These are phyloP conservation scores for Botrytis squamosa DNA, from an alignment of 2,329 filamentous ascomycete species.

Conservation along the genomic window DNA sequence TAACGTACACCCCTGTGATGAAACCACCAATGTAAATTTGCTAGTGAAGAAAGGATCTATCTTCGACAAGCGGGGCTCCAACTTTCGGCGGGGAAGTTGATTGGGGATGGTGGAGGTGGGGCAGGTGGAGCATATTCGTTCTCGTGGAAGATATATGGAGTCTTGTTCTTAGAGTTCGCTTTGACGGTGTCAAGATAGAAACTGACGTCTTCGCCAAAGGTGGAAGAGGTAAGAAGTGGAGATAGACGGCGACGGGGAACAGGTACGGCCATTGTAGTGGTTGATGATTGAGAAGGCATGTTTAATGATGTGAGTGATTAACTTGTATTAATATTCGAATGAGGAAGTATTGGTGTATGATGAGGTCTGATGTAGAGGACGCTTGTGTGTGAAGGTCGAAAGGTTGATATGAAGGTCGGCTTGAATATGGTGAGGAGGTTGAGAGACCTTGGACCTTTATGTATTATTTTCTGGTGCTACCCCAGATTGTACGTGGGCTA, in stretches of 20 bases:
- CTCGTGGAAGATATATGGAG: conserved; percentile 41
- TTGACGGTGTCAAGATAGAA: conserved; percentile 33
- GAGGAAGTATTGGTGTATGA: conserved; percentile 13
- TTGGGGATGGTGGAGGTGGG: conserved; percentile 62
- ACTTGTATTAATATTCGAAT: neutral
- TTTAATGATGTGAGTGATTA: neutral
- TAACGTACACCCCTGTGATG: conserved; percentile 14
- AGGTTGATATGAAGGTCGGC: conserved; percentile 11
- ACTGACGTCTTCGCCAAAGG: conserved; percentile 34
- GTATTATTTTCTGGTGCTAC: conserved; percentile 16
- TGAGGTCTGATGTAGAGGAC: conserved; percentile 12
- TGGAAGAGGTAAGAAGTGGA: conserved; percentile 32
- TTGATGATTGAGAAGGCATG: conserved; percentile 37
- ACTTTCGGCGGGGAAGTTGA: conserved; percentile 58
- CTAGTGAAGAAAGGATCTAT: neutral
- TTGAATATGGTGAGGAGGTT: conserved; percentile 3
- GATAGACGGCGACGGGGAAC: conserved; percentile 54
- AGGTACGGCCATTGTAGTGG: conserved; percentile 32
- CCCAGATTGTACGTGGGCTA: conserved; percentile 11
- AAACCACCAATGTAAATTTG: neutral
- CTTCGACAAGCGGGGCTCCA: conserved; percentile 42
- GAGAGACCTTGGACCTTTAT: conserved; percentile 22
- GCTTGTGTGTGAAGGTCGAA: conserved; percentile 1
- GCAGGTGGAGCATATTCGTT: conserved; percentile 64
- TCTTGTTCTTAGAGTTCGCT: conserved; percentile 35